phyloP scores from a whole-genome alignment of 768 basidiomycete genomes.

The Collybia mongolica region DNA sequence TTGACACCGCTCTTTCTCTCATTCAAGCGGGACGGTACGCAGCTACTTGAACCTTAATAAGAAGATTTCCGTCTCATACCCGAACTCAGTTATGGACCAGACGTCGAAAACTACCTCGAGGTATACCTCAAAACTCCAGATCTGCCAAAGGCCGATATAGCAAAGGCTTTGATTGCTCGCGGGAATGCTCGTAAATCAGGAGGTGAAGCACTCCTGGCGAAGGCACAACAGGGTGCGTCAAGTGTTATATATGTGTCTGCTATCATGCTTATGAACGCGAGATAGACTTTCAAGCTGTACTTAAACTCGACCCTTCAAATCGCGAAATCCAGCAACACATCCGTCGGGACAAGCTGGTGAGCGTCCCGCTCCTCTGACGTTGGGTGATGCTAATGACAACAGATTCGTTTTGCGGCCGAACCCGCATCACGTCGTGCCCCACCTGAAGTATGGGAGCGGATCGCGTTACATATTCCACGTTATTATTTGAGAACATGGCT shows the following conservation, averaged over 20 bases:
- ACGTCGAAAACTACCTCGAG: conserved; percentile 66
- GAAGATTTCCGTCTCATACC: not conserved
- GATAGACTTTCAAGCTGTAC: conserved; percentile 60
- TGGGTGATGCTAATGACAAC: not conserved
- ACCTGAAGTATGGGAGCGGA: conserved; percentile 66
- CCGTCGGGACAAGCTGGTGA: conserved; percentile 46
- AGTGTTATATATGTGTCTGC: not conserved
- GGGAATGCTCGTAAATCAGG: conserved; percentile 57
- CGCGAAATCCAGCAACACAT: conserved; percentile 49
- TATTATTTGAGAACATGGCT: conserved; percentile 72
- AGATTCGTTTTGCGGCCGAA: conserved; percentile 54
- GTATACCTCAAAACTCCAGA: conserved; percentile 64
- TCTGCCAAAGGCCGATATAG: conserved; percentile 47
- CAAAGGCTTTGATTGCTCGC: conserved; percentile 55
- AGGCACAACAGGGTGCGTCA: conserved; percentile 57
- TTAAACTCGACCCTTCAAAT: conserved; percentile 61
- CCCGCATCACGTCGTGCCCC: conserved; percentile 64
- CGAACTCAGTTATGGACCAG: conserved; percentile 51
- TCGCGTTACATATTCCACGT: conserved; percentile 60
- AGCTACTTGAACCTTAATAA: not conserved
- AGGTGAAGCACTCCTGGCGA: conserved; percentile 52
- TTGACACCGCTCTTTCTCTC: conserved; percentile 47
- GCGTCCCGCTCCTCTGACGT: conserved; percentile 15
- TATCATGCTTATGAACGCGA: not conserved
- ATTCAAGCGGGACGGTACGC: conserved; percentile 52